Conservation (phyloP, 139 green algal genomes). For the Coccomyxa sp. region DNA sequence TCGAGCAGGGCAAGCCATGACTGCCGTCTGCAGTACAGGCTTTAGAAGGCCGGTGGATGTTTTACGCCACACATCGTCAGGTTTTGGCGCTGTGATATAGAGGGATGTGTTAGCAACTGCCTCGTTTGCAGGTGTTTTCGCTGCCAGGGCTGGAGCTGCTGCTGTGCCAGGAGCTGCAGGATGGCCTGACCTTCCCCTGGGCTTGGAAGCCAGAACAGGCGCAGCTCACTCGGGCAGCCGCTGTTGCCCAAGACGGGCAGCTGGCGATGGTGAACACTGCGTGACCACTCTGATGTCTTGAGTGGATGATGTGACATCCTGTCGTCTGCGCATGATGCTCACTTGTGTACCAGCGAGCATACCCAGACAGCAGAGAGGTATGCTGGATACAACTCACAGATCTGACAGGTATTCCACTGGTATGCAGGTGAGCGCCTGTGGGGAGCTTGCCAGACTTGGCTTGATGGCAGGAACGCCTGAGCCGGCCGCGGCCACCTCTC, state of each 20-base stretch:
- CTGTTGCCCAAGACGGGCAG: slow-evolving; percentile 27
- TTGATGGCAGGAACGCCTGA: slow-evolving; percentile 14
- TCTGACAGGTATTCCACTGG: slow-evolving; percentile 1
- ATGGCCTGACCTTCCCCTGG: slow-evolving; percentile 34
- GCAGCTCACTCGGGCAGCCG: background rate
- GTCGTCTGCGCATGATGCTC: background rate
- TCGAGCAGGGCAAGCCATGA: too few species aligned
- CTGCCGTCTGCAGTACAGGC: too few species aligned
- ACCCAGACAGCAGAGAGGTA: background rate
- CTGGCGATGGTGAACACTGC: slow-evolving; percentile 7
- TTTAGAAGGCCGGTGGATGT: too few species aligned
- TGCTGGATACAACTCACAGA: slow-evolving; percentile 1
- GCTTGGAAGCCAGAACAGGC: background rate
- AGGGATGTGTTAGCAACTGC: too few species aligned
- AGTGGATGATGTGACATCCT: background rate
- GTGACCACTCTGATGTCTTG: background rate
- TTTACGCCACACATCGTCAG: too few species aligned
- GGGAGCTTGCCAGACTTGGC: slow-evolving; percentile 30
- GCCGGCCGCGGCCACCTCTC: slow-evolving; percentile 2
- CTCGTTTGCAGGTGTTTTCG: slow-evolving; percentile 27
- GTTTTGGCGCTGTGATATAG: too few species aligned
- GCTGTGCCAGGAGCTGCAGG: slow-evolving; percentile 10
- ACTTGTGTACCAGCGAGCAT: background rate
- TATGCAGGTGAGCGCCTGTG: slow-evolving; percentile 3
- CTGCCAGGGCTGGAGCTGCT: slow-evolving; percentile 32